Evolutionary conservation across 228 moss, liverwort and hornwort genomes (phyloP).

Genomic region (Sphagnum magellanicum): DNA sequence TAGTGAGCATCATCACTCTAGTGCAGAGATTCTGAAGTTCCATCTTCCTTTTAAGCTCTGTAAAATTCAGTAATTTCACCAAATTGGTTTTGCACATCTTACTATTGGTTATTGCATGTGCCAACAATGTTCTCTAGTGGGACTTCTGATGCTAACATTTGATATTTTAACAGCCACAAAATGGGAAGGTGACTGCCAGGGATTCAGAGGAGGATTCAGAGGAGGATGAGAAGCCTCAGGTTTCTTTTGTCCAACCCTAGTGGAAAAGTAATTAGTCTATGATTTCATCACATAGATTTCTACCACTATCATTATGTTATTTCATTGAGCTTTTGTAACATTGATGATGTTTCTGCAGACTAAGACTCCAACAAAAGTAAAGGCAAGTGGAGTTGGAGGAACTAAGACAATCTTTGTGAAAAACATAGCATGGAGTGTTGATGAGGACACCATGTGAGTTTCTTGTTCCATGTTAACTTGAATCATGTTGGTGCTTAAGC

Average conservation of each 20-base stretch:
- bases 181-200: slow-evolving; percentile 19
- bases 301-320: background rate
- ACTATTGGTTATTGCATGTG: background rate
- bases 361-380: slow-evolving; percentile 43
- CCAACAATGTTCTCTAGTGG: background rate
- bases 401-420: slow-evolving; percentile 77
- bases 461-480: background rate
- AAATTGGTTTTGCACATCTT: background rate
- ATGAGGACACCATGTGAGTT: slow-evolving; percentile 51
- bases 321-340: background rate
- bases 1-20: background rate
- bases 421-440: slow-evolving; percentile 73
- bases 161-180: slow-evolving; percentile 25
- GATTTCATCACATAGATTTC: no score
- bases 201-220: slow-evolving; percentile 43
- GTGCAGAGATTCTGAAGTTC: slow-evolving; percentile 21
- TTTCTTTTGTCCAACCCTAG: background rate
- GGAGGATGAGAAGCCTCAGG: slow-evolving; percentile 22
- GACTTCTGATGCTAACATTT: background rate
- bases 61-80: no score
- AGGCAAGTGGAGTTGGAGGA: slow-evolving; percentile 23
- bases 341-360: slow-evolving; percentile 10
- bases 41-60: background rate
- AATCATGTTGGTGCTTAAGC: no score
- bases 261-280: background rate